phyloP scores from a whole-genome alignment of 768 basidiomycete species.

The Fomitopsis serialis region DNA sequence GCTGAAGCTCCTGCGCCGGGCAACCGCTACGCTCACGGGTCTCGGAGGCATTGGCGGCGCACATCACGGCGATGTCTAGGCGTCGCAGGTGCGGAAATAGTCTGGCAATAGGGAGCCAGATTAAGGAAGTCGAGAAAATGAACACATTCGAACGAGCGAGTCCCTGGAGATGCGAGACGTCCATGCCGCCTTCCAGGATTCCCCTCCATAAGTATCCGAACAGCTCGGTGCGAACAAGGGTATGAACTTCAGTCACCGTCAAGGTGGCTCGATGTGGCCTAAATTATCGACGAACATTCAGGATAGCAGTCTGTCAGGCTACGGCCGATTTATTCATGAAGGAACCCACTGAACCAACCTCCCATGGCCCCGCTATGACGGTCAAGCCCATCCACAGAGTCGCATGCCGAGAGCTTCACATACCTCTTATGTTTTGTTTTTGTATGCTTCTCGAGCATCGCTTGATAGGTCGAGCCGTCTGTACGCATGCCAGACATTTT shows the following conservation, averaged over 20 bases:
- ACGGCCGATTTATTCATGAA: no score
- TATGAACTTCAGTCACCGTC: background rate
- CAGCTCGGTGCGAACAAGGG: slow-evolving; percentile 27
- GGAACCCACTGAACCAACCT: no score
- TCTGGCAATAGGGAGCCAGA: slow-evolving; percentile 40
- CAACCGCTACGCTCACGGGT: slow-evolving; percentile 36
- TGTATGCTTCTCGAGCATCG: no score
- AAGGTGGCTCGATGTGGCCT: no score
- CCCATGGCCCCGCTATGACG: no score
- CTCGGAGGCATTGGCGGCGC: slow-evolving; percentile 38
- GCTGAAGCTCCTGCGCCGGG: slow-evolving; percentile 35
- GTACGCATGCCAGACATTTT: no score
- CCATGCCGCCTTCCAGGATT: slow-evolving; percentile 37
- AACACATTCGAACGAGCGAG: slow-evolving; percentile 45
- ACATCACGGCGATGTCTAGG: slow-evolving; percentile 41
- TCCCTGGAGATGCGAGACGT: slow-evolving; percentile 48
- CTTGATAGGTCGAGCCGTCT: no score
- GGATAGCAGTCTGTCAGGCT: no score
- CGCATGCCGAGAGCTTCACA: no score
- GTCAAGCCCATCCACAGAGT: no score
- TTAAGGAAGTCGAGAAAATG: slow-evolving; percentile 53
- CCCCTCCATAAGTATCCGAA: slow-evolving; percentile 41
- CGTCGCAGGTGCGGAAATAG: slow-evolving; percentile 37
- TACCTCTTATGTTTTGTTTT: no score
- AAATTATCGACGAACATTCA: no score